Evolutionary conservation across 176 grass and related monocot genomes (phyloP).

Genomic region (Neostapfia colusana): DNA sequence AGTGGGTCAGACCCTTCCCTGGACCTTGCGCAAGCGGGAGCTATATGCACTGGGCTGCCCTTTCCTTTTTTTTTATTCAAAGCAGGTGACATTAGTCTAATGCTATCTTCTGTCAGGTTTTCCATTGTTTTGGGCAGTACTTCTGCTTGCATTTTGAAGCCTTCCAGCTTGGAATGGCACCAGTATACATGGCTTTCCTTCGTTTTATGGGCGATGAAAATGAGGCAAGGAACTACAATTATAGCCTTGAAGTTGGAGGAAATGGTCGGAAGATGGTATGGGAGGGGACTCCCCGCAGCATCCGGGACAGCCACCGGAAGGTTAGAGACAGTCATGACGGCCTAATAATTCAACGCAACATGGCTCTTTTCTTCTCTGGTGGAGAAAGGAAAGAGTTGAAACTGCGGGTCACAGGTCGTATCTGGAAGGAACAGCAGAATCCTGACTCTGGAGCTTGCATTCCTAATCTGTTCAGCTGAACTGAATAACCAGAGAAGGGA

Average conservation of each 20-base stretch:
- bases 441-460: conserved; percentile 68
- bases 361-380: conserved; percentile 96
- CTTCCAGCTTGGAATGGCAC: conserved; percentile 88
- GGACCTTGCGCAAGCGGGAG: too few relatives aligned
- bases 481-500: neutral
- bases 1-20: too few relatives aligned
- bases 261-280: conserved; percentile 81
- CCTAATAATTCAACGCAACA: conserved; percentile 87
- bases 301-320: conserved; percentile 85
- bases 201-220: conserved; percentile 90
- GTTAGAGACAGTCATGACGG: conserved; percentile 89
- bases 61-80: too few relatives aligned
- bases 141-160: conserved; percentile 97
- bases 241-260: conserved; percentile 81
- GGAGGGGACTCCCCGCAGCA: conserved; percentile 88
- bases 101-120: conserved; percentile 50
- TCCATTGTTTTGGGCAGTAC: conserved; percentile 91
- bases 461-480: conserved; percentile 76
- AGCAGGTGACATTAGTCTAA: conserved; percentile 24
- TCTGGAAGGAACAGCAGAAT: conserved; percentile 86
- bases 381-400: conserved; percentile 92
- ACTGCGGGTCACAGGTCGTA: conserved; percentile 82
- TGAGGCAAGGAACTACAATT: conserved; percentile 76
- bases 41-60: too few relatives aligned
- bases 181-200: conserved; percentile 94